These are phyloP conservation scores for Calonectria henricotiae DNA, from an alignment of 2,329 filamentous ascomycete species.

Conservation along the genomic window DNA sequence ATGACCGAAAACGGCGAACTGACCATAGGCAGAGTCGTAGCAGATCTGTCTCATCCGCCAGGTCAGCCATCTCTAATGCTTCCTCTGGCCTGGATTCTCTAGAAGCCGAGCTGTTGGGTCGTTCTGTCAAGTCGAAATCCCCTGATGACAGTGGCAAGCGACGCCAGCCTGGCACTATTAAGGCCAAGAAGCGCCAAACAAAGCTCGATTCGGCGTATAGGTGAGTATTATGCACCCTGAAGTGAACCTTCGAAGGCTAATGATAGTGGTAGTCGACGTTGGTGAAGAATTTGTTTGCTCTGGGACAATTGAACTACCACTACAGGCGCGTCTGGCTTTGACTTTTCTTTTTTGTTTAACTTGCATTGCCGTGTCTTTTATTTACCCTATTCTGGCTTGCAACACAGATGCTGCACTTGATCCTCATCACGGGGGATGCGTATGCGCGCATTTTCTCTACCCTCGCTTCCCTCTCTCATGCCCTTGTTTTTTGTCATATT, in stretches of 20 bases:
- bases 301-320: constrained; percentile 17
- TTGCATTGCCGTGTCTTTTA: constrained; percentile 40
- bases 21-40: constrained; percentile 39
- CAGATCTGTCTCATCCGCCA: constrained; percentile 50
- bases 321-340: constrained; percentile 33
- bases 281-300: constrained; percentile 48
- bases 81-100: constrained; percentile 60
- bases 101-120: constrained; percentile 60
- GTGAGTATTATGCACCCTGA: constrained; percentile 45
- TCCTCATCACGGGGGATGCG: constrained; percentile 33
- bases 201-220: constrained; percentile 61
- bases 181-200: constrained; percentile 55
- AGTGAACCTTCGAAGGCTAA: constrained; percentile 36
- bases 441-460: constrained; percentile 27
- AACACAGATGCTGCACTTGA: constrained; percentile 34
- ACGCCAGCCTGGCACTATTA: constrained; percentile 46
- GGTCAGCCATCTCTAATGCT: constrained; percentile 54
- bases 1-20: constrained; percentile 38
- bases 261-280: constrained; percentile 55
- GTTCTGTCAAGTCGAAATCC: constrained; percentile 54
- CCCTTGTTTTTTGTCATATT: constrained; percentile 28
- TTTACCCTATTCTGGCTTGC: constrained; percentile 30
- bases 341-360: constrained; percentile 28
- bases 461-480: constrained; percentile 17
- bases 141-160: constrained; percentile 42